Percentiles rank a stretch among this genome's conserved stretches.
phyloP scores from a whole-genome alignment of 1,139 yeast species.

The Debaryomyces sp. region DNA sequence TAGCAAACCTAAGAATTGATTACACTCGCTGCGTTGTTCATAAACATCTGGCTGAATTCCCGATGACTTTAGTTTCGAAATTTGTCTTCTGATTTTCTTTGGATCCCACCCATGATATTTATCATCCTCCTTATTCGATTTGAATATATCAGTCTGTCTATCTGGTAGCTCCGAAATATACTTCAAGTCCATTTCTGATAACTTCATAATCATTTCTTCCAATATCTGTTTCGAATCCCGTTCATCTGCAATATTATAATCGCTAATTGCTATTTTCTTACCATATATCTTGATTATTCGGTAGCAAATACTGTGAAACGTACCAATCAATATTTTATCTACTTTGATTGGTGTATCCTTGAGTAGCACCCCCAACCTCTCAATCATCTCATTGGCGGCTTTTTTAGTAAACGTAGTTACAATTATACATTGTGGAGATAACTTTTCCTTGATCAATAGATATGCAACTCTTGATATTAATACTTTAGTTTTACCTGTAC shows the following conservation, averaged over 20 bases:
- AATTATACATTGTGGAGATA: constrained; percentile 63
- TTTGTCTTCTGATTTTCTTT: constrained; percentile 42
- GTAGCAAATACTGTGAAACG: constrained; percentile 82
- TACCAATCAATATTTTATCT: constrained; percentile 65
- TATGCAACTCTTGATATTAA: constrained; percentile 78
- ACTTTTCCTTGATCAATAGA: constrained; percentile 51
- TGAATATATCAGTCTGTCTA: constrained; percentile 17
- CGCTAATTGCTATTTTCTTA: constrained; percentile 45
- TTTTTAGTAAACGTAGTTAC: constrained; percentile 91
- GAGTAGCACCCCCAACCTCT: constrained; percentile 52
- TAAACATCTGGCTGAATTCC: constrained; percentile 47
- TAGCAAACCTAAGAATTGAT: constrained; percentile 28
- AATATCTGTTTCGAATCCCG: constrained; percentile 59
- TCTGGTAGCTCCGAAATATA: constrained; percentile 22
- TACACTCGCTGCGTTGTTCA: constrained; percentile 13
- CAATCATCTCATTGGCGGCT: constrained; percentile 84
- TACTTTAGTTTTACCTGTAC: constrained; percentile 85
- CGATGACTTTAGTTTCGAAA: constrained; percentile 56
- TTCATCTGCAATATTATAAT: constrained; percentile 66
- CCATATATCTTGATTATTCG: constrained; percentile 64
- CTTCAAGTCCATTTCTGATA: constrained; percentile 34
- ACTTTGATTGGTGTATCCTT: constrained; percentile 36
- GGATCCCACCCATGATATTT: constrained; percentile 36
- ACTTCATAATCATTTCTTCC: constrained; percentile 40
- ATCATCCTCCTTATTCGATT: constrained; percentile 15